These are phyloP conservation scores for Epichloe bromicola DNA, from an alignment of 2,329 filamentous ascomycete species.

Conservation along the genomic window DNA sequence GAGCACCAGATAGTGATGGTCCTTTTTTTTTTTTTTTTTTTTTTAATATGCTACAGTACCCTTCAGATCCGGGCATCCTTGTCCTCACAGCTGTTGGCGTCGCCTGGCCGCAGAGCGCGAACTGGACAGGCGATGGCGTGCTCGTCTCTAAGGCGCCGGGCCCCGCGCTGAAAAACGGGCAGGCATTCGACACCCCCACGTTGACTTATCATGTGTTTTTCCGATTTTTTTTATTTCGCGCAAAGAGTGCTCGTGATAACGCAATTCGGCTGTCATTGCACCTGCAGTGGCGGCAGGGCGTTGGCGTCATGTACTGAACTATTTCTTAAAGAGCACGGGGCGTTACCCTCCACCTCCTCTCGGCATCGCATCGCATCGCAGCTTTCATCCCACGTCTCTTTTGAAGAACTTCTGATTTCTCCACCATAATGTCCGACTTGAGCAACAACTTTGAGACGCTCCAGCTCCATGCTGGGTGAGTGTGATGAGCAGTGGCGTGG, in stretches of 20 bases:
- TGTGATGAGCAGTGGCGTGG: slow-evolving; percentile 2
- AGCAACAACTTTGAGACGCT: slow-evolving; percentile 67
- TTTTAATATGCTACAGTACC: too few species aligned
- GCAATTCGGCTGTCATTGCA: slow-evolving; percentile 1
- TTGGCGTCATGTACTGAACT: background rate
- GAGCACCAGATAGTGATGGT: too few species aligned
- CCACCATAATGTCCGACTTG: slow-evolving; percentile 22
- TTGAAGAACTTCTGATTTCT: background rate
- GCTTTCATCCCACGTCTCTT: background rate
- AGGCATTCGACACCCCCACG: too few species aligned
- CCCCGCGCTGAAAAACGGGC: too few species aligned
- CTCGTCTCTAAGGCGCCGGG: background rate
- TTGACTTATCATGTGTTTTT: background rate
- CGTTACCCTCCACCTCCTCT: background rate
- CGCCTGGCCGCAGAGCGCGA: background rate
- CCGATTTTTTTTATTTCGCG: background rate
- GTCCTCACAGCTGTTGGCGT: too few species aligned
- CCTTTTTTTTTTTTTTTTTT: too few species aligned
- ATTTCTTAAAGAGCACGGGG: background rate
- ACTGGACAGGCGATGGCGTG: slow-evolving; percentile 5
- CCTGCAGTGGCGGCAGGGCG: background rate
- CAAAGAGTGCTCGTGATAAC: slow-evolving; percentile 3
- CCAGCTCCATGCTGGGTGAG: slow-evolving; percentile 73
- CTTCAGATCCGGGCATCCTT: too few species aligned
- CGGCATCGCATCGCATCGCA: too few species aligned